A percentile compares a stretch with the other conserved stretches of the same genome.
phyloP scores from a whole-genome alignment of 805 yeast species.

The Saturnispora zaruensis region DNA sequence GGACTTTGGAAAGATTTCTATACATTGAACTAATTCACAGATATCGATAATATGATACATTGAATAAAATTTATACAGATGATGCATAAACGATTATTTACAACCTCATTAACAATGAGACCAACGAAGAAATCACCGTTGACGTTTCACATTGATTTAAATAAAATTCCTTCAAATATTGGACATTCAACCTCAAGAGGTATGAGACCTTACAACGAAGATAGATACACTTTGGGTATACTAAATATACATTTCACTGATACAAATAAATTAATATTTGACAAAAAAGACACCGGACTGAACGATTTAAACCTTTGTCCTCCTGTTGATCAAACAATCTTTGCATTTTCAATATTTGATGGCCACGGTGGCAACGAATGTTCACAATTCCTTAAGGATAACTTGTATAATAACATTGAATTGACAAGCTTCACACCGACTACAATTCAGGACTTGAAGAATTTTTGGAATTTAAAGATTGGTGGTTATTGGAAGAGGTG shows the following conservation, averaged over 20 bases:
- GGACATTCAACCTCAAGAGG: slow-evolving; percentile 78
- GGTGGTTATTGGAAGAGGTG: slow-evolving; percentile 86
- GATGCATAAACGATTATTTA: neutral
- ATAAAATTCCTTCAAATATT: slow-evolving; percentile 60
- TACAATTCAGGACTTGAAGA: slow-evolving; percentile 35
- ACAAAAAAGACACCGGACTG: slow-evolving; percentile 7
- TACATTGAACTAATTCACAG: too few species aligned
- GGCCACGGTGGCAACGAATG: slow-evolving; percentile 92
- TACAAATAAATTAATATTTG: slow-evolving; percentile 4
- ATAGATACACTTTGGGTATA: slow-evolving; percentile 54
- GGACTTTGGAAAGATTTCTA: neutral
- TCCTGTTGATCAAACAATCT: slow-evolving; percentile 30
- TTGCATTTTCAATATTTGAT: slow-evolving; percentile 74
- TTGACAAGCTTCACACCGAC: slow-evolving; percentile 29
- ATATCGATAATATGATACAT: neutral
- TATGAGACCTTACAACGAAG: slow-evolving; percentile 75
- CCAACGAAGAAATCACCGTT: slow-evolving; percentile 15
- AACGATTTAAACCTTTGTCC: slow-evolving; percentile 10
- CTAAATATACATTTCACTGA: slow-evolving; percentile 22
- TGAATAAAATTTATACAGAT: too few species aligned
- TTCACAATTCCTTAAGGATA: slow-evolving; percentile 46
- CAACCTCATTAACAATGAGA: slow-evolving; percentile 1
- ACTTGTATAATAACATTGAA: slow-evolving; percentile 50
- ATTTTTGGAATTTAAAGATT: slow-evolving; percentile 47
- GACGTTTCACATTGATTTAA: slow-evolving; percentile 43